Percentiles rank a stretch among this genome's conserved stretches.
Evolutionary conservation across 108 stramenopile genomes (phyloP).

Genomic region (Fistulifera pelliculosa): DNA sequence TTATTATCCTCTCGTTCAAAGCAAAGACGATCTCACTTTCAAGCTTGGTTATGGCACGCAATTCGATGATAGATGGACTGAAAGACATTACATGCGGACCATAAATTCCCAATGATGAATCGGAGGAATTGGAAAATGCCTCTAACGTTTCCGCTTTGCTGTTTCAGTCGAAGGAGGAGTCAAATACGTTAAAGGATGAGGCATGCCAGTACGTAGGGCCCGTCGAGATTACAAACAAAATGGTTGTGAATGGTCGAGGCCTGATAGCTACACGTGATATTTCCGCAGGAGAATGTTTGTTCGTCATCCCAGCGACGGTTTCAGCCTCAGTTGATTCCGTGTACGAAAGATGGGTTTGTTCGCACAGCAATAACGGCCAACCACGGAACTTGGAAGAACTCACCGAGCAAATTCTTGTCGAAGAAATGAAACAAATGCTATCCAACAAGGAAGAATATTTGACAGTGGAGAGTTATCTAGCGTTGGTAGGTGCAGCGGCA

Average conservation of each 20-base stretch:
- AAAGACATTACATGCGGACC: too few relatives aligned
- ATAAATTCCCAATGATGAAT: too few relatives aligned
- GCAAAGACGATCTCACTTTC: too few relatives aligned
- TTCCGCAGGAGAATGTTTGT: conserved; percentile 52
- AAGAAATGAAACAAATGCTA: conserved; percentile 32
- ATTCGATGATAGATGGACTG: too few relatives aligned
- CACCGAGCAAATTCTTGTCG: conserved; percentile 35
- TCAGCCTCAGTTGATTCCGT: conserved; percentile 20
- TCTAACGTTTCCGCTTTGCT: background rate
- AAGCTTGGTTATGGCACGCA: too few relatives aligned
- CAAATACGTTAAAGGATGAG: background rate
- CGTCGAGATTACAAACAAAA: conserved; percentile 3
- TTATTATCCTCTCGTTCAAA: too few relatives aligned
- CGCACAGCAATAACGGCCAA: conserved; percentile 6
- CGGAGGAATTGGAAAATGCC: too few relatives aligned
- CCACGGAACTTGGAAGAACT: conserved; percentile 31
- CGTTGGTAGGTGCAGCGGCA: background rate
- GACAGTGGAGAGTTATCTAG: background rate
- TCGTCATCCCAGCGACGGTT: conserved; percentile 49
- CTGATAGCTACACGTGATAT: conserved; percentile 52
- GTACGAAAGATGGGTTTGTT: conserved; percentile 8
- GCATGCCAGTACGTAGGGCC: background rate
- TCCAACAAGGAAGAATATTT: background rate
- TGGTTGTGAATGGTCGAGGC: conserved; percentile 21
- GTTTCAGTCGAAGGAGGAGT: background rate